Evolutionary conservation across 306 rosid genomes (phyloP).

Genomic region (Casuarina cunninghamiana): DNA sequence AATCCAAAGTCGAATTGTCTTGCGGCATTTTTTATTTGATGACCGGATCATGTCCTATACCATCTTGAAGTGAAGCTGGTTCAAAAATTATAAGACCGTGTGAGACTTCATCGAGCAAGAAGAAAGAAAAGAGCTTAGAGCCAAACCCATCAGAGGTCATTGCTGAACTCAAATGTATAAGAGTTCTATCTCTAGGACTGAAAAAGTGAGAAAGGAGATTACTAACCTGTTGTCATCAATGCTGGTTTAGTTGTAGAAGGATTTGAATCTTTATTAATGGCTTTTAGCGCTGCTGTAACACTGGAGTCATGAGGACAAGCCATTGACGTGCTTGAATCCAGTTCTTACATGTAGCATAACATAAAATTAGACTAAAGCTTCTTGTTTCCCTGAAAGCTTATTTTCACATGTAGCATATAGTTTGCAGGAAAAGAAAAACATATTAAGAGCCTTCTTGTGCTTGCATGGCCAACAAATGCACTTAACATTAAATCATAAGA

Average conservation of each 20-base stretch:
- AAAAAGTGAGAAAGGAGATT: neutral
- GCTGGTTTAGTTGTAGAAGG: conserved; percentile 15
- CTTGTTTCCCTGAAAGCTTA: too few relatives aligned
- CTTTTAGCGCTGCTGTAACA: conserved; percentile 8
- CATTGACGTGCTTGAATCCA: conserved; percentile 20
- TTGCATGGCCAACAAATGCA: too few relatives aligned
- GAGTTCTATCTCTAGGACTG: neutral
- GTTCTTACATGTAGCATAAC: neutral
- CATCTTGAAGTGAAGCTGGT: neutral
- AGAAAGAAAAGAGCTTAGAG: neutral
- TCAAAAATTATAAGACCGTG: neutral
- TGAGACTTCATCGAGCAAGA: neutral
- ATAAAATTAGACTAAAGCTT: too few relatives aligned
- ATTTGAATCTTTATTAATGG: neutral
- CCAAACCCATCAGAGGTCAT: too few relatives aligned
- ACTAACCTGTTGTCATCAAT: conserved; percentile 22
- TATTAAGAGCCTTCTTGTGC: too few relatives aligned
- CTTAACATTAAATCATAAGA: too few relatives aligned
- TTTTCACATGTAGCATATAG: too few relatives aligned
- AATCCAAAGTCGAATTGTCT: conserved; percentile 7
- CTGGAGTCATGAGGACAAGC: conserved; percentile 10
- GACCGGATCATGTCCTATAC: conserved; percentile 2
- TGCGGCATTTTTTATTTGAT: neutral
- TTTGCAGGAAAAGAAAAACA: too few relatives aligned
- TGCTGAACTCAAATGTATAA: too few relatives aligned